These are phyloP conservation scores for Tolypocladium capitatum DNA, from an alignment of 2,329 filamentous ascomycete genomes.

Conservation along the genomic window DNA sequence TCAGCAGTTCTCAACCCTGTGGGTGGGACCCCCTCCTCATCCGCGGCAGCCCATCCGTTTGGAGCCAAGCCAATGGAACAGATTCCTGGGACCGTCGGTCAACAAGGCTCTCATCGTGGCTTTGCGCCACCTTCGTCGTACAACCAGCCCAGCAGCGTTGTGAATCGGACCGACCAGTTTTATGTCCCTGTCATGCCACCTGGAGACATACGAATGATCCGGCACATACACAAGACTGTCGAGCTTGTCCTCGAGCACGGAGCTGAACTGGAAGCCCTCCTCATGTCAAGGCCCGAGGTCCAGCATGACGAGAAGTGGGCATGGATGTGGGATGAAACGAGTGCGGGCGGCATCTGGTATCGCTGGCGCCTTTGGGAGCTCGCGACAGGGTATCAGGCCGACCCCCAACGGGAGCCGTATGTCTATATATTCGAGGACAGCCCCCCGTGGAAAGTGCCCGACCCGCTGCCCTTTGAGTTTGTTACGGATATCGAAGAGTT, in stretches of 20 bases:
- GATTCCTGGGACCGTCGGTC: conserved; percentile 19
- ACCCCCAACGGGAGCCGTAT: conserved; percentile 35
- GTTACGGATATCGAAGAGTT: conserved; percentile 65
- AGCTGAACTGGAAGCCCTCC: conserved; percentile 75
- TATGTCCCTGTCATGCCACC: conserved; percentile 66
- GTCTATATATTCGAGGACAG: conserved; percentile 62
- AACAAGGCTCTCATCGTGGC: conserved; percentile 38
- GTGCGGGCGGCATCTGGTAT: conserved; percentile 74
- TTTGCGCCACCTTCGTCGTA: conserved; percentile 72
- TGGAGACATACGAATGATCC: conserved; percentile 62
- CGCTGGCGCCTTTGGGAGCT: conserved; percentile 84
- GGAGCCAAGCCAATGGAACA: conserved; percentile 56
- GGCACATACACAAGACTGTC: conserved; percentile 76
- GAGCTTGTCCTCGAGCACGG: conserved; percentile 70
- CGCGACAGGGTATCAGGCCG: conserved; percentile 48
- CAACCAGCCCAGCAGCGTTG: conserved; percentile 24
- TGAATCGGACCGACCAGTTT: conserved; percentile 34
- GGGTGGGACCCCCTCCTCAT: conserved; percentile 22
- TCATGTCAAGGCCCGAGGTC: conserved; percentile 78
- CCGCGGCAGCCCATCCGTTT: conserved; percentile 51
- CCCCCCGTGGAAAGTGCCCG: conserved; percentile 65
- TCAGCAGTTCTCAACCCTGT: conserved; percentile 47
- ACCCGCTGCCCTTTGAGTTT: conserved; percentile 71
- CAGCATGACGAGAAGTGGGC: conserved; percentile 83
- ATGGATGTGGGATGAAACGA: conserved; percentile 82